Evolutionary conservation across 2,329 filamentous ascomycete species (phyloP).

Genomic region (Raffaelea albimanens): DNA sequence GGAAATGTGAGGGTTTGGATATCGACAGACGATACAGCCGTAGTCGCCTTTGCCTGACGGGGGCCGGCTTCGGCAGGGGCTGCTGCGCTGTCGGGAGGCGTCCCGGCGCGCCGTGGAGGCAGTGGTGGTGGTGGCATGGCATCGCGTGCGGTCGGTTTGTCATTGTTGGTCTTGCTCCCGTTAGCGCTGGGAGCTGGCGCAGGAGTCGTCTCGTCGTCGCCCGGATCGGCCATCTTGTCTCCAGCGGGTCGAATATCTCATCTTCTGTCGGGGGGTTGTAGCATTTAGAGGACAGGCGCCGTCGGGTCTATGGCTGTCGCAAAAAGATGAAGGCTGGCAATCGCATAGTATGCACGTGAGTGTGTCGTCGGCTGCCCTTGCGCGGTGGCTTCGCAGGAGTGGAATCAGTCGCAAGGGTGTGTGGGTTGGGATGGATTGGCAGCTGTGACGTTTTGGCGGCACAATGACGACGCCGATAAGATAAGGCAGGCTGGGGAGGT

Average conservation of each 20-base stretch:
- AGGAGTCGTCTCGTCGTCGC: not conserved
- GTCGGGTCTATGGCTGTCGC: too few relatives aligned
- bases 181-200: not conserved
- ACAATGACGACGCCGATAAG: too few relatives aligned
- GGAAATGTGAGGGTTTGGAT: conserved; percentile 67
- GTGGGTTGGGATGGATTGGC: too few relatives aligned
- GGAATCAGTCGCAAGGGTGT: too few relatives aligned
- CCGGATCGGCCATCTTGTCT: conserved; percentile 1
- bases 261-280: not conserved
- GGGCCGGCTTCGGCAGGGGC: conserved; percentile 24
- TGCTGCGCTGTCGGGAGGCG: conserved; percentile 3
- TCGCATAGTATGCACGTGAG: too few relatives aligned
- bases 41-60: conserved; percentile 62
- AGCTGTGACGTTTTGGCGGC: too few relatives aligned
- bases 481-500: too few relatives aligned
- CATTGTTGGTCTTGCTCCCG: not conserved
- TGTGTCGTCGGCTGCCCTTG: too few relatives aligned
- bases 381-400: too few relatives aligned
- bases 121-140: conserved; percentile 45
- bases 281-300: too few relatives aligned
- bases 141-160: not conserved
- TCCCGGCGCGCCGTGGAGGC: conserved; percentile 17
- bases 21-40: conserved; percentile 72
- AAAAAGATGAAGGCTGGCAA: too few relatives aligned
- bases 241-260: not conserved